These are phyloP conservation scores for Dispira parvispora DNA, from an alignment of 192 early-diverging fungal genomes.

Conservation along the genomic window DNA sequence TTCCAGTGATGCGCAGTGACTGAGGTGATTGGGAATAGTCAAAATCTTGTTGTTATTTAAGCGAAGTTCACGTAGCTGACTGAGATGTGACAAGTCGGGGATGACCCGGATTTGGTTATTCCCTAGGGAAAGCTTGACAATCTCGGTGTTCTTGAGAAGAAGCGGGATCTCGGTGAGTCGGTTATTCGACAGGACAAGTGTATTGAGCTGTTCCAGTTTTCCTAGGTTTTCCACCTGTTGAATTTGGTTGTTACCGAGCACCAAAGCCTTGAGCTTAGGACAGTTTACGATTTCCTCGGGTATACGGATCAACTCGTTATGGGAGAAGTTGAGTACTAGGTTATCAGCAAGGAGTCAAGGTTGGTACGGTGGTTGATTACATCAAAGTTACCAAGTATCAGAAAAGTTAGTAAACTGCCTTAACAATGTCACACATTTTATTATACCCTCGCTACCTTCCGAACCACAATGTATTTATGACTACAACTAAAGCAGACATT, in stretches of 20 bases:
- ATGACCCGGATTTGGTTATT: conserved; percentile 51
- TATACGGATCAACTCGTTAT: conserved; percentile 45
- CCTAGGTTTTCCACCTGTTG: conserved; percentile 43
- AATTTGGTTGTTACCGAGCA: conserved; percentile 64
- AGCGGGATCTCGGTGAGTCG: conserved; percentile 34
- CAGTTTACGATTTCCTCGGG: conserved; percentile 34
- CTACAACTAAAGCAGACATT: background rate
- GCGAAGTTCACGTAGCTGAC: conserved; percentile 48
- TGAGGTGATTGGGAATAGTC: conserved; percentile 35
- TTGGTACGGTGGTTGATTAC: background rate
- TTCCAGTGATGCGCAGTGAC: conserved; percentile 34
- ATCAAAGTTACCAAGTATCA: background rate
- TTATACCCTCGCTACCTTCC: too few relatives aligned
- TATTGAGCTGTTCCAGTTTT: conserved; percentile 40
- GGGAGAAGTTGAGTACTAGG: conserved; percentile 44
- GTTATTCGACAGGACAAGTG: conserved; percentile 71
- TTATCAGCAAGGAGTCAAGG: background rate
- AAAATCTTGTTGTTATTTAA: conserved; percentile 60
- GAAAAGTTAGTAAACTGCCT: background rate
- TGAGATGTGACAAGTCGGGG: conserved; percentile 42
- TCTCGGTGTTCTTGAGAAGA: conserved; percentile 33
- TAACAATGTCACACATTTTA: background rate
- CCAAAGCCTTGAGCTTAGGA: conserved; percentile 53
- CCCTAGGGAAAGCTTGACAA: conserved; percentile 60
- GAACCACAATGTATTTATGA: background rate